Base-by-base conservation (phyloP, 1,139 yeast species). In the Candida sp. region DNA sequence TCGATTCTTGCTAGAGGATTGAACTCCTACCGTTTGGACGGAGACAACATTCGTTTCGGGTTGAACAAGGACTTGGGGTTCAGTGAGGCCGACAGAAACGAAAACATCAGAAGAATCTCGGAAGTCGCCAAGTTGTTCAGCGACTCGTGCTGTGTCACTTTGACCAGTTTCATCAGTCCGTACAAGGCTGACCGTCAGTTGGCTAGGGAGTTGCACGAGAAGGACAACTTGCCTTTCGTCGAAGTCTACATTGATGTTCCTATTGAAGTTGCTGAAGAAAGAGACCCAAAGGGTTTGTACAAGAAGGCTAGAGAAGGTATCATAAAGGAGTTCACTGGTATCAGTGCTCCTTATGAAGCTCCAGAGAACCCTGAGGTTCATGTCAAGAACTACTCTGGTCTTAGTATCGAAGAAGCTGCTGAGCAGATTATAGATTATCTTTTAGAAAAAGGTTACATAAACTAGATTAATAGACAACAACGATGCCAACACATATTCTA, bases 241-340 rank as follows among this genome's bases (percentile, higher is more conserved):
- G 98, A 93, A 75, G 96, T 93, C 8, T 91, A 74, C 60, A 92
- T 93, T 44, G 97, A 93, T 67, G 97, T 91, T 46, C 98, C 98
- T 33, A 79, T 93, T 49, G 92, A 87, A 62, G 91, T 92, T 54
- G 98, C 98, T 49, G 98, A 93, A 76, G 82, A 90, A 71, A 89
- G 98, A 73, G 98, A 93, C 70, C 98, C 98, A 57, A 93, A 93
- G 78, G 98, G 98, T 7, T 79, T 93, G 60, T 93, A 93, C 77
- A 91, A 92, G 73, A 93, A 93, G 80, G 98, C 98, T 25, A 85
- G 98, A 68, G 96, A 92, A 63, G 98, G 98, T 32, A 77, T 88
- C 56, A 93, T 93, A 68, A 90, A 90, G 72, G 97, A 93, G 67
- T 93, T 93, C 74, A 93, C 98, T 25, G 98, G 98, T 51, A 87